Base-by-base conservation (phyloP, 176 grass and related monocot genomes). In the Aegilops umbellulata region DNA sequence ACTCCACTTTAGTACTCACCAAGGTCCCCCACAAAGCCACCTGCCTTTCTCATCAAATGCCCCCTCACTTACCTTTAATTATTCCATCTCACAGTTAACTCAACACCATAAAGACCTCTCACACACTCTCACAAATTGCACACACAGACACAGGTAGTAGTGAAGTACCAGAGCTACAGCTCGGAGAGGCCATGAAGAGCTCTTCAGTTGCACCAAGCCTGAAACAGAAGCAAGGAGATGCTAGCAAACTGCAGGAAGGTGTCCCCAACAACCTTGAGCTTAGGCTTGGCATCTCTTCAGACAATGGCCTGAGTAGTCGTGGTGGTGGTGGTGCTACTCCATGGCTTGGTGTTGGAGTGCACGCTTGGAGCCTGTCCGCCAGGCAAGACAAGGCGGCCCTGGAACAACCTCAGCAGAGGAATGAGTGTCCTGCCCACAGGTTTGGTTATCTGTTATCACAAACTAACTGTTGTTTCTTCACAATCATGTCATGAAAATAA, bases 201-300 rank as follows among this genome's bases (percentile, higher is more conserved):
- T 49, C 85, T 71, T 64, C 80, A n/a, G 64, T 53, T 83, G 77
- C 75, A 53, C 62, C 58, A 79, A 81, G 38, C n/a, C 69, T 85
- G 53, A 83, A 86, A 86, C 82, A 83, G 24, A 82, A 83, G 80
- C 67, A 86, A 76, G 55, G 29, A 80, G 41, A 47, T 47, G 80
- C 24, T 44, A 69, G 39, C 4, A 66, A 66, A 31, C 60, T 72
- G 51, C 55, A 65, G 24, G 82, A 39, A 42, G 74, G 87, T 23
- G 76, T 36, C 53, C 74, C 71, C 34, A 88, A 34, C 30, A 73
- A 82, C 80, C 84, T 95, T 69, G 93, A 95, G 80, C 90, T 95
- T 44, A 88, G 93, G 88, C 90, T 95, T 16, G 88, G 90, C 47
- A 87, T 95, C 31, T 90, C 86, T 74, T 86, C 78, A 10, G 83